phyloP scores from a whole-genome alignment of 352 stramenopile genomes.

The Globisporangium paroecandrum region DNA sequence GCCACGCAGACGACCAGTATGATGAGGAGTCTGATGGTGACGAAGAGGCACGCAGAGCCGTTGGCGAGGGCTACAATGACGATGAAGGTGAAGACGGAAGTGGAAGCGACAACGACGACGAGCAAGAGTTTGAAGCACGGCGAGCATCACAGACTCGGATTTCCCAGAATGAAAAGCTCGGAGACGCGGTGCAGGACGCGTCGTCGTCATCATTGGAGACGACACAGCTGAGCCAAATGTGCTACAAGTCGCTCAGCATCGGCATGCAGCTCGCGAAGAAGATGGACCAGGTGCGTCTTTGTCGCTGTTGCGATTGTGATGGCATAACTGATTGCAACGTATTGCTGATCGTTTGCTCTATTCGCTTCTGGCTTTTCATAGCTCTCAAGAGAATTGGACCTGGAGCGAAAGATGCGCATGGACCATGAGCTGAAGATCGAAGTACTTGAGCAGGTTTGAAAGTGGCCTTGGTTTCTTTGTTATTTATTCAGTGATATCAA shows the following conservation, averaged over 20 bases:
- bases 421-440: constrained; percentile 38
- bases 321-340: neutral
- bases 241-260: constrained; percentile 40
- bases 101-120: neutral
- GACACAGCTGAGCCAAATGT: constrained; percentile 27
- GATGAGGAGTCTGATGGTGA: neutral
- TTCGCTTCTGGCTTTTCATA: constrained; percentile 5
- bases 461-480: neutral
- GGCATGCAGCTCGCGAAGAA: constrained; percentile 27
- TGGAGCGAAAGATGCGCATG: constrained; percentile 25
- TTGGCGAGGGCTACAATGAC: neutral
- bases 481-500: neutral
- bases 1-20: neutral
- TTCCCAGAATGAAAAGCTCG: neutral
- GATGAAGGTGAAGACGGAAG: neutral
- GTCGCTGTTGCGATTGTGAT: neutral
- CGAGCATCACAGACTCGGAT: neutral
- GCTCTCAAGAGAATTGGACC: constrained; percentile 28
- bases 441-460: constrained; percentile 24
- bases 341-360: neutral
- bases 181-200: constrained; percentile 5
- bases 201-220: neutral
- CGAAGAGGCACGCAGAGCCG: constrained; percentile 4
- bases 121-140: neutral
- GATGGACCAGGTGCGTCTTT: constrained; percentile 28